Base-by-base conservation (phyloP, 108 stramenopile species). In the Aurantiochytrium sp. region DNA sequence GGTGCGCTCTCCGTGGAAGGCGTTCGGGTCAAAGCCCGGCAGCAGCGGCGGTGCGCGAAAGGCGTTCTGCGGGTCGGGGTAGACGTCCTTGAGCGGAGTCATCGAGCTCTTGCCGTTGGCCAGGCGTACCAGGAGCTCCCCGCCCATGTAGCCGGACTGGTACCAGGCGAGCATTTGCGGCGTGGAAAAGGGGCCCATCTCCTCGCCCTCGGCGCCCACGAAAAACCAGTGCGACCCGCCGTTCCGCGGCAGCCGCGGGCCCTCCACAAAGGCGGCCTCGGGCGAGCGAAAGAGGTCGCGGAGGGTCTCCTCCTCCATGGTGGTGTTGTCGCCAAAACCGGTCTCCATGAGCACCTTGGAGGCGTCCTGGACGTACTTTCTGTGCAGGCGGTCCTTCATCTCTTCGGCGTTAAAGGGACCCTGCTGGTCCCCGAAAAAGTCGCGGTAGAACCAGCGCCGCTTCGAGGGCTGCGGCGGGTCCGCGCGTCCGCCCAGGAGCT, bases 401-500 rank as follows among this genome's bases (percentile, higher is more conserved):
- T 81, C 69, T 24, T 12, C 12, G 6, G 69, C 48, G 69, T 81
- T 81, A 22, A 81, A 81, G 8, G 69, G 69, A 12, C 69, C 69
- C 24, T 81, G 69, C 45, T 22, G 37, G 37, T 81, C 69, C 12
- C 2, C 45, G n/a, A 81, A 81, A 30, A 45, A 81, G 69, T 81
- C 69, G 37, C 69, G 37, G 69, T 81, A 81, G 45, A 81, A 81
- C 69, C 69, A 81, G 42, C 69, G 37, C n/a, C 69, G 37, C 5
- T 5, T 19, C 0, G 69, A 22, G 17, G 69, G 69, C 37, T 81
- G 42, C 45, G 69, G 69, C 17, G 69, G 69, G 37, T 81, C 42
- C 37, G 45, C 45, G 45, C 45, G 37, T 5, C 69, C 69, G 27
- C 59, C 59, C 42, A 81, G n/a, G 45, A 81, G 69, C 45, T 81